Percentiles rank a stretch among this genome's conserved stretches.
These are phyloP conservation scores for Trichophyton schoenleinii DNA, from an alignment of 2,329 filamentous ascomycete species.

Conservation along the genomic window DNA sequence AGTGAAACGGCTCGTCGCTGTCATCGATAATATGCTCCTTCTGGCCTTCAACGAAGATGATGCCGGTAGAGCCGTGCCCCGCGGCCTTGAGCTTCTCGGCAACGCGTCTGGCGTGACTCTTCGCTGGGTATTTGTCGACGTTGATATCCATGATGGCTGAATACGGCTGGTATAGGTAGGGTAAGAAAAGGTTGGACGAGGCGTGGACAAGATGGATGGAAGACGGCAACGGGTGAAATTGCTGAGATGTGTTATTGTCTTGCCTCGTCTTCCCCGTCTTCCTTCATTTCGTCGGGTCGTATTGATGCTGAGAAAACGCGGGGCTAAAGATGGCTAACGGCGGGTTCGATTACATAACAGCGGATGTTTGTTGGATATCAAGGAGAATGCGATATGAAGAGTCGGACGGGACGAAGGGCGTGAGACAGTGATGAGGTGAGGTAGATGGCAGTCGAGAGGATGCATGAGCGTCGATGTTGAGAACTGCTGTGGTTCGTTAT, in stretches of 20 bases:
- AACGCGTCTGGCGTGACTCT: conserved; percentile 74
- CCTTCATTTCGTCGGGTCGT: background rate
- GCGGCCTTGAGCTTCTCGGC: conserved; percentile 57
- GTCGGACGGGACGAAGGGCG: background rate
- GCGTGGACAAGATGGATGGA: background rate
- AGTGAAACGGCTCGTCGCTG: conserved; percentile 69
- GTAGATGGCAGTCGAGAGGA: background rate
- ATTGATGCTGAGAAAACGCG: background rate
- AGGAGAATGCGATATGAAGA: too few relatives aligned
- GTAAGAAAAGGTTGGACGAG: background rate
- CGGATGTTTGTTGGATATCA: background rate
- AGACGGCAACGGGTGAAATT: background rate
- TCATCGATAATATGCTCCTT: conserved; percentile 74
- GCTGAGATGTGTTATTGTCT: background rate
- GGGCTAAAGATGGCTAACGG: conserved; percentile 1
- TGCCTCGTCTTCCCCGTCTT: conserved; percentile 9
- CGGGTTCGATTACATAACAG: conserved; percentile 1
- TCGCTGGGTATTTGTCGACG: conserved; percentile 61
- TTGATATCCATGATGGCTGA: conserved; percentile 25
- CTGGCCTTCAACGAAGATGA: conserved; percentile 81
- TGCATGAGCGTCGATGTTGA: background rate
- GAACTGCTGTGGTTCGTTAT: too few relatives aligned
- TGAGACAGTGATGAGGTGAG: background rate
- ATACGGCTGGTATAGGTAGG: background rate
- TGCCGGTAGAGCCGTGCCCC: conserved; percentile 54